phyloP scores from a whole-genome alignment of 2,329 filamentous ascomycete genomes.

The Colletotrichum lentis region DNA sequence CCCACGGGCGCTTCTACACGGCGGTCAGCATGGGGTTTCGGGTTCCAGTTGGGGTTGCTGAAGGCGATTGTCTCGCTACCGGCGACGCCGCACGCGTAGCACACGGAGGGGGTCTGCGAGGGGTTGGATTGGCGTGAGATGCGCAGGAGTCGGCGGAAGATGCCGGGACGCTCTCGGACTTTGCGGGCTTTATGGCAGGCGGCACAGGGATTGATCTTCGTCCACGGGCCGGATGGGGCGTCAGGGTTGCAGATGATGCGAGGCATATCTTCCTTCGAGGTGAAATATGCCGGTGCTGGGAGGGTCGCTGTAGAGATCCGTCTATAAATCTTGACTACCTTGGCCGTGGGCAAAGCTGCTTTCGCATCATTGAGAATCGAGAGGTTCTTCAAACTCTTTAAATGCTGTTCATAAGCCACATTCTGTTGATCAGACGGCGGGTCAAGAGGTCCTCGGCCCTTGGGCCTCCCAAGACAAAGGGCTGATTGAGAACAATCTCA shows the following conservation, averaged over 20 bases:
- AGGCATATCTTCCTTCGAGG: background rate
- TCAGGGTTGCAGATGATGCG: background rate
- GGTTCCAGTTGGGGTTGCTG: background rate
- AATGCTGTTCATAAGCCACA: background rate
- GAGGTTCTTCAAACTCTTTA: background rate
- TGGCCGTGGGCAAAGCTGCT: background rate
- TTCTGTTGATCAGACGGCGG: background rate
- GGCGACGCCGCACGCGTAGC: constrained; percentile 5
- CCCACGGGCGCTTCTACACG: background rate
- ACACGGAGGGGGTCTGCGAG: background rate
- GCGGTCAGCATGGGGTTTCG: background rate
- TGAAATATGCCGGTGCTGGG: background rate
- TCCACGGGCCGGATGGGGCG: constrained; percentile 4
- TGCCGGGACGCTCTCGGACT: background rate
- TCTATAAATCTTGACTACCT: background rate
- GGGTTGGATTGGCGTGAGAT: background rate
- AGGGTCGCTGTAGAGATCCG: background rate
- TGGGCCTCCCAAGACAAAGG: background rate
- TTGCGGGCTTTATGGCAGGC: background rate
- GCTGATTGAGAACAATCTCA: background rate
- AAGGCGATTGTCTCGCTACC: background rate
- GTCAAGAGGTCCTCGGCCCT: background rate
- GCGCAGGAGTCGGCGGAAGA: background rate
- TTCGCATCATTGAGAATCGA: background rate
- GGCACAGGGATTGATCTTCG: background rate